These are phyloP conservation scores for Acanthamoeba rhysodes DNA, from an alignment of 208 protist species.

Conservation along the genomic window DNA sequence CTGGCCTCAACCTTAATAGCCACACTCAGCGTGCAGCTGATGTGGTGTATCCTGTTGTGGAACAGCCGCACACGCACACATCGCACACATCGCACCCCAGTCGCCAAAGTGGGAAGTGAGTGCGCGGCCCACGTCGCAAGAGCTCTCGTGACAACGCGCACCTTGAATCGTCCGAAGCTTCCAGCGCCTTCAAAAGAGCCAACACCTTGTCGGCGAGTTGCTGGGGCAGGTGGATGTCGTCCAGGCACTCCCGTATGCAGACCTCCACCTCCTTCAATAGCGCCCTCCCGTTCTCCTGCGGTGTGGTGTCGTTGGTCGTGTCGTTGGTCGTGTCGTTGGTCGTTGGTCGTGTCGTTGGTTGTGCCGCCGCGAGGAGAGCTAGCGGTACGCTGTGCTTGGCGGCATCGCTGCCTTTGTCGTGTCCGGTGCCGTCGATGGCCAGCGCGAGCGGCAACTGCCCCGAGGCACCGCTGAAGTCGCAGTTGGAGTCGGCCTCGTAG, in stretches of 20 bases:
- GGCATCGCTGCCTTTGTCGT: constrained; percentile 29
- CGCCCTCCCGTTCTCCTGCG: background rate
- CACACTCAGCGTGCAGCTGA: constrained; percentile 16
- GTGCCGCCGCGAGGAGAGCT: background rate
- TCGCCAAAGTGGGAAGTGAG: no score
- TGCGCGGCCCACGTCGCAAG: no score
- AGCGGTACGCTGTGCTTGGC: background rate
- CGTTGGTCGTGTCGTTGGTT: no score
- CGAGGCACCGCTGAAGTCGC: constrained; percentile 21
- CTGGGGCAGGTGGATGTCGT: background rate
- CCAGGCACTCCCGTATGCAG: background rate
- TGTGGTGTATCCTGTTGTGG: background rate
- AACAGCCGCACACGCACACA: background rate
- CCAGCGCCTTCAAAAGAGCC: background rate
- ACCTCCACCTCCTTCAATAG: background rate
- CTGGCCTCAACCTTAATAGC: background rate
- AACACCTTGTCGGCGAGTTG: background rate
- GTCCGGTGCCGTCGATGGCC: constrained; percentile 50
- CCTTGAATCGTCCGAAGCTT: background rate
- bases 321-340: no score
- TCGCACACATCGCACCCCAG: background rate
- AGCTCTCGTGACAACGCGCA: background rate
- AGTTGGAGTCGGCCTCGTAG: constrained; percentile 22
- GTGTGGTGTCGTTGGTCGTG: background rate
- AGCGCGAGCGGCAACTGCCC: background rate